Percentiles rank a stretch among this genome's conserved stretches.
Evolutionary conservation across 305 asterid genomes (phyloP).

Genomic region (Fraxinus dipetala): DNA sequence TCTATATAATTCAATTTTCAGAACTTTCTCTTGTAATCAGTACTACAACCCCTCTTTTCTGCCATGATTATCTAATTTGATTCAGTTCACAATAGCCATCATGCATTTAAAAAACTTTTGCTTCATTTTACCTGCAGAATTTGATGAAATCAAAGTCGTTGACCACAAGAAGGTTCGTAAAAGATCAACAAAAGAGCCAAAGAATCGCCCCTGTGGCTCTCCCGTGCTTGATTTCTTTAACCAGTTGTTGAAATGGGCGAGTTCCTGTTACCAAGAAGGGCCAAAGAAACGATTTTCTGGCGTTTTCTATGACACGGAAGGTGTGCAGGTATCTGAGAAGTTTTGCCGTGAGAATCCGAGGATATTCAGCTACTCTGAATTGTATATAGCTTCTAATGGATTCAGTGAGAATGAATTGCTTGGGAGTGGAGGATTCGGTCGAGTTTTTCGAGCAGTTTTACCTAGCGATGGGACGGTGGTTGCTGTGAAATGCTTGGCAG

Average conservation of each 20-base stretch:
- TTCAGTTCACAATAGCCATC: not conserved
- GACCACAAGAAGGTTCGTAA: slow-evolving; percentile 12
- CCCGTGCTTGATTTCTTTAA: slow-evolving; percentile 35
- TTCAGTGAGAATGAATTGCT: slow-evolving; percentile 52
- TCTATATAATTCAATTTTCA: not conserved
- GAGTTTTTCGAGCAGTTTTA: slow-evolving; percentile 69
- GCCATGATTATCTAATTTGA: slow-evolving; percentile 17
- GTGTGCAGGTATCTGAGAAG: slow-evolving; percentile 52
- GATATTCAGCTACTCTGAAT: slow-evolving; percentile 82
- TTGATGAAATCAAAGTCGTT: slow-evolving; percentile 27
- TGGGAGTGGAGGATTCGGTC: slow-evolving; percentile 92
- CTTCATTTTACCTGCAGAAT: slow-evolving; percentile 55
- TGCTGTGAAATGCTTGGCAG: slow-evolving; percentile 85
- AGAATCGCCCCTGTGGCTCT: slow-evolving; percentile 32
- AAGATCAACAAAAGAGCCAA: not conserved
- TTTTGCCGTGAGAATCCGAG: slow-evolving; percentile 58
- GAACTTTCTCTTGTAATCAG: not conserved
- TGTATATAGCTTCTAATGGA: slow-evolving; percentile 76
- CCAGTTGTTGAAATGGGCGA: slow-evolving; percentile 36
- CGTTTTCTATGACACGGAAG: slow-evolving; percentile 65
- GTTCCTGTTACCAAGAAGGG: slow-evolving; percentile 29
- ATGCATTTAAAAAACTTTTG: slow-evolving; percentile 71
- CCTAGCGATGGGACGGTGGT: slow-evolving; percentile 85
- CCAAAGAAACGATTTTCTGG: slow-evolving; percentile 30
- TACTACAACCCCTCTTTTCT: not conserved